Evolutionary conservation across 164 flowering plant genomes (phyloP).

Genomic region (Cinnamomum chago): DNA sequence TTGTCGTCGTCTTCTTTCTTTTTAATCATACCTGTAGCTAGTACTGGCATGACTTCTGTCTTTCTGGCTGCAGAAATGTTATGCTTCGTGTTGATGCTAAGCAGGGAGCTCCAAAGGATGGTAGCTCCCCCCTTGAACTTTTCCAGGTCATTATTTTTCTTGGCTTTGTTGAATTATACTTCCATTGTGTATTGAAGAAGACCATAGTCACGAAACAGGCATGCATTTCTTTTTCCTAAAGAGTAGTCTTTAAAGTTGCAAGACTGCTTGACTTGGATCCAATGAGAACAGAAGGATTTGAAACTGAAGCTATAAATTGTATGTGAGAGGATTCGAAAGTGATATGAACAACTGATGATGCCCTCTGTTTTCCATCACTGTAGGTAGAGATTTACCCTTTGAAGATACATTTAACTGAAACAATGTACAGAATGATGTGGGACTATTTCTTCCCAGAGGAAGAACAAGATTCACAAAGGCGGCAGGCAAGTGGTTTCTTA

Average conservation of each 20-base stretch:
- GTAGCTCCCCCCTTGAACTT: constrained; percentile 84
- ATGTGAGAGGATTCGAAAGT: not conserved
- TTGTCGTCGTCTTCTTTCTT: not conserved
- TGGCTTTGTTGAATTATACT: too few relatives aligned
- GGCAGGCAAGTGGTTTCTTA: constrained; percentile 60
- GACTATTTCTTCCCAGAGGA: constrained; percentile 94
- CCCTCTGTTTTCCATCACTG: constrained; percentile 1
- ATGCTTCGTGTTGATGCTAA: constrained; percentile 97
- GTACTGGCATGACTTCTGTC: not conserved
- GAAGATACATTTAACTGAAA: constrained; percentile 91
- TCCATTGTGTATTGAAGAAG: too few relatives aligned
- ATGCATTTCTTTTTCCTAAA: too few relatives aligned
- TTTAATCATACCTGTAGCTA: not conserved
- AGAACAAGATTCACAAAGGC: constrained; percentile 94
- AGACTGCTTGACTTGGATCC: too few relatives aligned
- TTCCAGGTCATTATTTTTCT: constrained; percentile 53
- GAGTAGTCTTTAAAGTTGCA: too few relatives aligned
- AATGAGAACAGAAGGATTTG: too few relatives aligned
- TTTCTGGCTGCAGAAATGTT: constrained; percentile 63
- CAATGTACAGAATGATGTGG: constrained; percentile 97
- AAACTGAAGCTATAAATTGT: too few relatives aligned
- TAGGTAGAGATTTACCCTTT: constrained; percentile 96
- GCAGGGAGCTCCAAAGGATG: constrained; percentile 97
- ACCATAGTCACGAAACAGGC: too few relatives aligned
- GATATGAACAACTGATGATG: not conserved